Conservation (phyloP, 106 monocot genomes). For the Dendrobium catenatum region DNA sequence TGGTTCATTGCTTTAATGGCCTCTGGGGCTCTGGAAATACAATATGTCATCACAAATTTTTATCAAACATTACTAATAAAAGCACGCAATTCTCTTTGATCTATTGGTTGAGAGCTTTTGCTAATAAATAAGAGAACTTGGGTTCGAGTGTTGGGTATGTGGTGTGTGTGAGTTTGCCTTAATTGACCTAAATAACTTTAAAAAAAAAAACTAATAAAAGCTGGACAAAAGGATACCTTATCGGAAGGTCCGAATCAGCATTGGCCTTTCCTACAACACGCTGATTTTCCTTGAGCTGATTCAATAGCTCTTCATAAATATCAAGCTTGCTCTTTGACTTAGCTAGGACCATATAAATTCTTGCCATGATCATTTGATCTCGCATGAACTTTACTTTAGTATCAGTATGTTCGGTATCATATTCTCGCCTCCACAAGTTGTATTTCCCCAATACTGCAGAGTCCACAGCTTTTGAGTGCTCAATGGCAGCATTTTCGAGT, state of each 20-base stretch:
- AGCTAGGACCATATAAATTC: conserved; percentile 39
- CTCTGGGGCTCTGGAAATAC: conserved; percentile 43
- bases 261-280: conserved; percentile 52
- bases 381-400: conserved; percentile 59
- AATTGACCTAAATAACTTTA: too few species aligned
- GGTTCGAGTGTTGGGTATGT: too few species aligned
- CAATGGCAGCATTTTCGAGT: conserved; percentile 71
- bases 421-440: conserved; percentile 67
- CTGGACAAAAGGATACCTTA: conserved; percentile 6
- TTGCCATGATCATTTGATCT: conserved; percentile 72
- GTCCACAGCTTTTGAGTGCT: conserved; percentile 63
- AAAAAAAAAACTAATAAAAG: not conserved
- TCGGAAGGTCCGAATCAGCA: conserved; percentile 49
- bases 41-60: not conserved
- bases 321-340: conserved; percentile 36
- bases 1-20: conserved; percentile 69
- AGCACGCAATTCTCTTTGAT: too few species aligned
- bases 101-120: too few species aligned
- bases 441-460: conserved; percentile 73
- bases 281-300: conserved; percentile 58
- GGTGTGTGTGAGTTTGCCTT: too few species aligned
- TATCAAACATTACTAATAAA: not conserved
- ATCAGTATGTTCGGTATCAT: conserved; percentile 65
- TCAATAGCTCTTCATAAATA: conserved; percentile 34
- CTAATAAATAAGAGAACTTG: too few species aligned